A percentile compares a stretch with the other conserved stretches of the same genome.
Conservation (phyloP, 2,329 filamentous ascomycete genomes). For the Tolypocladium amazonense region DNA sequence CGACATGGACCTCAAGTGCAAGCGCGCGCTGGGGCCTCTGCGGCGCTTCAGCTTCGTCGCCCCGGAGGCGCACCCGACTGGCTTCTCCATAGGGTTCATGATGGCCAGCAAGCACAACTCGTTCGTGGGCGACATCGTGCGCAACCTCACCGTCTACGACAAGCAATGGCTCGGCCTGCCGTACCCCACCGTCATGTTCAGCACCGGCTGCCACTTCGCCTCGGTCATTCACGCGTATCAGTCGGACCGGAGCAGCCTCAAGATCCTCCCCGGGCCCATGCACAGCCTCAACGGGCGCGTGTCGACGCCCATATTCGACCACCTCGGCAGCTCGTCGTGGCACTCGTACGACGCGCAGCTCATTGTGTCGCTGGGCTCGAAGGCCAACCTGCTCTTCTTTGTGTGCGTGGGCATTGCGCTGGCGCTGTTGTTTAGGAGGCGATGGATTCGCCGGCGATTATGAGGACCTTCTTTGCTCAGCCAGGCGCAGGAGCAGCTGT, state of each 20-base stretch:
- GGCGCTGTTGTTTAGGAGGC: slow-evolving; percentile 8
- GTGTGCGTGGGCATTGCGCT: slow-evolving; percentile 9
- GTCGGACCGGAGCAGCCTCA: slow-evolving; percentile 17
- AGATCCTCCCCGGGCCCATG: slow-evolving; percentile 24
- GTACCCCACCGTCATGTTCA: slow-evolving; percentile 31
- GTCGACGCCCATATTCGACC: slow-evolving; percentile 27
- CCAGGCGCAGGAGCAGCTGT: neutral
- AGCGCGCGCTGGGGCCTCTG: slow-evolving; percentile 25
- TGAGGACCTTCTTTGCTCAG: slow-evolving; percentile 2
- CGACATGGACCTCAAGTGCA: slow-evolving; percentile 22
- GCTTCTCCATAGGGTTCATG: slow-evolving; percentile 31
- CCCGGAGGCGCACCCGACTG: slow-evolving; percentile 26
- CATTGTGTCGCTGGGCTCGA: slow-evolving; percentile 8
- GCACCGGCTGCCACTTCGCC: slow-evolving; percentile 30
- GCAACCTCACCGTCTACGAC: slow-evolving; percentile 22
- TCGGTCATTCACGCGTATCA: slow-evolving; percentile 28
- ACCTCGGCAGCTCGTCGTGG: slow-evolving; percentile 31
- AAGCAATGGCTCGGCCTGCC: slow-evolving; percentile 26
- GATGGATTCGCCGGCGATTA: slow-evolving; percentile 8
- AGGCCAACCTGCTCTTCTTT: slow-evolving; percentile 8
- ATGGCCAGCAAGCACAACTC: slow-evolving; percentile 22
- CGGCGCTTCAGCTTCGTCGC: slow-evolving; percentile 29
- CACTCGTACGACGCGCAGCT: slow-evolving; percentile 24
- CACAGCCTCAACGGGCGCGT: slow-evolving; percentile 28
- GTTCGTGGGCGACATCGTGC: slow-evolving; percentile 22